Percentiles rank a stretch among this genome's conserved stretches.
Conservation (phyloP, 1,139 yeast species). For the Pichia sp. region DNA sequence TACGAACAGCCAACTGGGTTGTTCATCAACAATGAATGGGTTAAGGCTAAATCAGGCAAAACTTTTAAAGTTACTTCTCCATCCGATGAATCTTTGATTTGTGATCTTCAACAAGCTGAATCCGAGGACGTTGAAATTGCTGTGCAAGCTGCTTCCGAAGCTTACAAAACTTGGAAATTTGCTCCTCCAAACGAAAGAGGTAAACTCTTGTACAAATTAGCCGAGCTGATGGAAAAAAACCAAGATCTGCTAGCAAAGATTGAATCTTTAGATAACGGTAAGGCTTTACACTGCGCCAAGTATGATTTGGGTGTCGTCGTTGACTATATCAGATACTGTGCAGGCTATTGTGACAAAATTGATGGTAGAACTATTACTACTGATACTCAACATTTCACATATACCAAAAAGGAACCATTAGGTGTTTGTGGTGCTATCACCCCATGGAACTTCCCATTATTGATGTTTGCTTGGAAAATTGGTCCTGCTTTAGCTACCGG, state of each 20-base stretch:
- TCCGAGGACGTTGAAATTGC: slow-evolving; percentile 53
- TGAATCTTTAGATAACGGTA: slow-evolving; percentile 80
- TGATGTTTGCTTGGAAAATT: slow-evolving; percentile 81
- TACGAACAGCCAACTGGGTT: slow-evolving; percentile 62
- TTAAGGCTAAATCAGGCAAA: slow-evolving; percentile 39
- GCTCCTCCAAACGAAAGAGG: slow-evolving; percentile 49
- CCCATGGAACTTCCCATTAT: slow-evolving; percentile 85
- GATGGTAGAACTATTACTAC: slow-evolving; percentile 63
- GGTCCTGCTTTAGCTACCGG: slow-evolving; percentile 83
- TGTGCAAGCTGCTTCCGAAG: slow-evolving; percentile 47
- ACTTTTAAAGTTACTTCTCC: slow-evolving; percentile 49
- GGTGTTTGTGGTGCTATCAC: slow-evolving; percentile 80
- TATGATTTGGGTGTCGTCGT: slow-evolving; percentile 54
- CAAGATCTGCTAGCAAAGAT: slow-evolving; percentile 56
- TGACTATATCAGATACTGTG: slow-evolving; percentile 57
- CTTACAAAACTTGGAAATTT: slow-evolving; percentile 41
- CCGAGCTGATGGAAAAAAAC: slow-evolving; percentile 55
- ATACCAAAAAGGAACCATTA: slow-evolving; percentile 55
- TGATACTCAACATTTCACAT: slow-evolving; percentile 53
- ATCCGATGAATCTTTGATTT: slow-evolving; percentile 47
- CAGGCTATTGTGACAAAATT: slow-evolving; percentile 77
- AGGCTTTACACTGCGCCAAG: slow-evolving; percentile 48
- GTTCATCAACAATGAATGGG: slow-evolving; percentile 55
- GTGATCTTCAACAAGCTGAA: slow-evolving; percentile 46
- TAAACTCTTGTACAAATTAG: slow-evolving; percentile 49